These are phyloP conservation scores for Candida quercuum DNA, from an alignment of 805 yeast genomes.

Conservation along the genomic window DNA sequence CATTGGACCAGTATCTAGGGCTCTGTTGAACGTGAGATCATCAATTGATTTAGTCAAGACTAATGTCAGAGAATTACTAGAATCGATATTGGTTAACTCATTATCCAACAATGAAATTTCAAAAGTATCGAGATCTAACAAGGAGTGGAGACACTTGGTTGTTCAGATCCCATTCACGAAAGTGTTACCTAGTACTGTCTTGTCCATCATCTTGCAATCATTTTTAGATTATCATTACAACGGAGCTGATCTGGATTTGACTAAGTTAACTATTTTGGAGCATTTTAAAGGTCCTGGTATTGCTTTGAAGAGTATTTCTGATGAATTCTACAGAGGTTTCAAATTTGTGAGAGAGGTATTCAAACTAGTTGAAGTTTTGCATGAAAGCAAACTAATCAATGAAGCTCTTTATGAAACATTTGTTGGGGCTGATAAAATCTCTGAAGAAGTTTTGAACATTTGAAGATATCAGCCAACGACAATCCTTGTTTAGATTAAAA, in stretches of 20 bases:
- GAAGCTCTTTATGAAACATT: slow-evolving; percentile 2
- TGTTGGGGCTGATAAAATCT: slow-evolving; percentile 3
- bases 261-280: neutral
- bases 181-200: slow-evolving; percentile 52
- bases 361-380: slow-evolving; percentile 4
- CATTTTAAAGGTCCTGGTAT: slow-evolving; percentile 4
- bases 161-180: slow-evolving; percentile 55
- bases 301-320: slow-evolving; percentile 4
- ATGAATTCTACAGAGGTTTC: slow-evolving; percentile 6
- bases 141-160: slow-evolving; percentile 56
- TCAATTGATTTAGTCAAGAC: slow-evolving; percentile 48
- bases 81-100: slow-evolving; percentile 44
- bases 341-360: slow-evolving; percentile 6
- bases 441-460: neutral
- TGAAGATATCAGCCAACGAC: neutral
- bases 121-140: slow-evolving; percentile 39
- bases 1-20: slow-evolving; percentile 67
- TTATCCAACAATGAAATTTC: slow-evolving; percentile 54
- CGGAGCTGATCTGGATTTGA: neutral
- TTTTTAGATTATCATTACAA: slow-evolving; percentile 15
- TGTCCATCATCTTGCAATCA: slow-evolving; percentile 55
- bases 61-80: slow-evolving; percentile 49
- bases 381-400: slow-evolving; percentile 3
- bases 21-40: slow-evolving; percentile 62
- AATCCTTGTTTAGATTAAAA: neutral